These are phyloP conservation scores for Scopulariopsis brevicaulis DNA, from an alignment of 2,329 filamentous ascomycete species.

Conservation along the genomic window DNA sequence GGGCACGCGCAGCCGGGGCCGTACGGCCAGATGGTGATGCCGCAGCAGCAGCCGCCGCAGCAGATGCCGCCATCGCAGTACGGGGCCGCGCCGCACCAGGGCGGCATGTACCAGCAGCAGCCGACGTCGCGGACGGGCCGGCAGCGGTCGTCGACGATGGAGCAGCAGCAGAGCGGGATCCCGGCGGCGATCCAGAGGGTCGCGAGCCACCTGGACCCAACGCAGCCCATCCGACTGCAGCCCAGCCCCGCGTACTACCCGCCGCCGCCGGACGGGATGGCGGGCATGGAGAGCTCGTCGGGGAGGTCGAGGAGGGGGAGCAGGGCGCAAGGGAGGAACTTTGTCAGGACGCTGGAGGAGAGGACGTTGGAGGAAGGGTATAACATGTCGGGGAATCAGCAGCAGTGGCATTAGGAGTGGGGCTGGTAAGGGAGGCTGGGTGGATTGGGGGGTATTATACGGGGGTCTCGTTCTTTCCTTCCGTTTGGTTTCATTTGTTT, in stretches of 20 bases:
- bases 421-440: neutral
- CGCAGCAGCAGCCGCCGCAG: slow-evolving; percentile 51
- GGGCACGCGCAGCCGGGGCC: slow-evolving; percentile 58
- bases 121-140: slow-evolving; percentile 59
- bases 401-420: slow-evolving; percentile 55
- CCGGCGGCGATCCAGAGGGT: slow-evolving; percentile 88
- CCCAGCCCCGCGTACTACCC: slow-evolving; percentile 97
- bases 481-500: neutral
- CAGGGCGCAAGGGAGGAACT: slow-evolving; percentile 65
- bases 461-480: neutral
- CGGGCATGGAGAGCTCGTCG: slow-evolving; percentile 47
- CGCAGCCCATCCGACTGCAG: slow-evolving; percentile 83
- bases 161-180: slow-evolving; percentile 86
- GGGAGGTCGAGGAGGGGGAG: slow-evolving; percentile 60
- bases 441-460: neutral
- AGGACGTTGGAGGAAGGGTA: slow-evolving; percentile 89
- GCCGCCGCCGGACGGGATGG: slow-evolving; percentile 74
- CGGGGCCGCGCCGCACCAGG: slow-evolving; percentile 31
- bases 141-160: slow-evolving; percentile 91
- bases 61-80: slow-evolving; percentile 59
- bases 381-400: slow-evolving; percentile 48
- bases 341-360: slow-evolving; percentile 91
- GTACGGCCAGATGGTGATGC: slow-evolving; percentile 66
- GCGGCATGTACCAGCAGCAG: slow-evolving; percentile 47
- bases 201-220: slow-evolving; percentile 91